Conservation (phyloP, 2,329 filamentous ascomycete genomes). For the Falciphora oryzae region DNA sequence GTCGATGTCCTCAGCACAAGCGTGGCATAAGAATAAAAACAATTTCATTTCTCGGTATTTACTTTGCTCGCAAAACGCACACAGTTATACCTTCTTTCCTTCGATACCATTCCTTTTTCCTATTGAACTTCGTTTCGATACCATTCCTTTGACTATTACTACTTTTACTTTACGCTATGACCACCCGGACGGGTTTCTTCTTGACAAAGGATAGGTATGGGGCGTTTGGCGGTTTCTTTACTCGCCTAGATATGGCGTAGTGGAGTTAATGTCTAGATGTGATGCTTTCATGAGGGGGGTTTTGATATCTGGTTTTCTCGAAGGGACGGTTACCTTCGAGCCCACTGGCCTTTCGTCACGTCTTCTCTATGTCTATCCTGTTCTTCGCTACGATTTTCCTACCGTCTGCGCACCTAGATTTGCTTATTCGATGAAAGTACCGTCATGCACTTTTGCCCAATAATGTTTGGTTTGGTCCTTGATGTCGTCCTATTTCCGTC, state of each 20-base stretch:
- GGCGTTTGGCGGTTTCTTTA: neutral
- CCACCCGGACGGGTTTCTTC: neutral
- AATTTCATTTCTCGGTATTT: neutral
- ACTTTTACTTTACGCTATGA: neutral
- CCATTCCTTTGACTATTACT: neutral
- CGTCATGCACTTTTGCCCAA: too few species aligned
- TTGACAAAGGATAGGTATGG: neutral
- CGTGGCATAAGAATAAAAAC: constrained; percentile 4
- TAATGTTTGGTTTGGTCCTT: too few species aligned
- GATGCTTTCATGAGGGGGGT: neutral
- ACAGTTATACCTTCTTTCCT: neutral
- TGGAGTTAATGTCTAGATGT: neutral
- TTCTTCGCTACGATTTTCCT: too few species aligned
- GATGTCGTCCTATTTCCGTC: too few species aligned
- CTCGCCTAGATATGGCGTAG: neutral
- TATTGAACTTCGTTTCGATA: neutral
- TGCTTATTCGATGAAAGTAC: too few species aligned
- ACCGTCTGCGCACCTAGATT: too few species aligned
- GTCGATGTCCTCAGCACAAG: constrained; percentile 19
- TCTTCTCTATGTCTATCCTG: neutral
- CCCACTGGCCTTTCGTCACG: neutral
- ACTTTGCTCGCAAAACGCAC: neutral
- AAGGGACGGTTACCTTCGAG: neutral
- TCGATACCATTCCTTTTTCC: neutral
- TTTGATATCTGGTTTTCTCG: neutral